Evolutionary conservation across 495 filamentous ascomycete species (phyloP).

Genomic region (Choiromyces venosus): DNA sequence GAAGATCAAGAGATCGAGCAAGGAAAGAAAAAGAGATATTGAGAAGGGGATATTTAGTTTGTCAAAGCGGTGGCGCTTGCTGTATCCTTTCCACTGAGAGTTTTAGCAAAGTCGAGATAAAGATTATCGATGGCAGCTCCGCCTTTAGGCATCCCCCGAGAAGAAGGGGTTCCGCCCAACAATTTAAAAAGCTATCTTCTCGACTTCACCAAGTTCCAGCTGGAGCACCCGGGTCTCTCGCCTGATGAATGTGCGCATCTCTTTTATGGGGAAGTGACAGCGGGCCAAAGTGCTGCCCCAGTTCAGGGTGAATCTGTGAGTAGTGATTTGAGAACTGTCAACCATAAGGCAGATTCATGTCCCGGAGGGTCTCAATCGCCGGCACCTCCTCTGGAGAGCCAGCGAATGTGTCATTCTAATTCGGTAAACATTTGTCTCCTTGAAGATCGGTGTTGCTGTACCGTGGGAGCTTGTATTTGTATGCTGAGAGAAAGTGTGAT

Average conservation of each 20-base stretch:
- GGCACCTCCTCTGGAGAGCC: neutral
- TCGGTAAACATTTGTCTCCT: conserved; percentile 2
- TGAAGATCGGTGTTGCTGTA: neutral
- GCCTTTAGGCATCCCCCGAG: conserved; percentile 8
- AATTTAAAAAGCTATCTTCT: conserved; percentile 10
- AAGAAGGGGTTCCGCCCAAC: neutral
- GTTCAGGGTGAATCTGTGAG: neutral
- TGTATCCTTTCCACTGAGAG: neutral
- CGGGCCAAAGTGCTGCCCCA: neutral
- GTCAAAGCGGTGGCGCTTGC: neutral
- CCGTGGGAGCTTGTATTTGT: neutral
- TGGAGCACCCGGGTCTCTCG: conserved; percentile 20
- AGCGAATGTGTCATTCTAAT: neutral
- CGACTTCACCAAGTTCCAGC: conserved; percentile 19
- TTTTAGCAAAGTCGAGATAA: neutral
- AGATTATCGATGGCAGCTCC: conserved; percentile 24
- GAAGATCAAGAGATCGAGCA: neutral
- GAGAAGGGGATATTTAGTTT: neutral
- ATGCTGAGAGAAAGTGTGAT: neutral
- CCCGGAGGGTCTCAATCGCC: neutral
- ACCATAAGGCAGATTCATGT: neutral
- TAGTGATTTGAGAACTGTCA: neutral
- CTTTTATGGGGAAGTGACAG: conserved; percentile 8
- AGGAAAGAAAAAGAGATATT: neutral
- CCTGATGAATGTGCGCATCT: conserved; percentile 20